Evolutionary conservation across 2,329 filamentous ascomycete genomes (phyloP).

Genomic region (Clonostachys byssicola): DNA sequence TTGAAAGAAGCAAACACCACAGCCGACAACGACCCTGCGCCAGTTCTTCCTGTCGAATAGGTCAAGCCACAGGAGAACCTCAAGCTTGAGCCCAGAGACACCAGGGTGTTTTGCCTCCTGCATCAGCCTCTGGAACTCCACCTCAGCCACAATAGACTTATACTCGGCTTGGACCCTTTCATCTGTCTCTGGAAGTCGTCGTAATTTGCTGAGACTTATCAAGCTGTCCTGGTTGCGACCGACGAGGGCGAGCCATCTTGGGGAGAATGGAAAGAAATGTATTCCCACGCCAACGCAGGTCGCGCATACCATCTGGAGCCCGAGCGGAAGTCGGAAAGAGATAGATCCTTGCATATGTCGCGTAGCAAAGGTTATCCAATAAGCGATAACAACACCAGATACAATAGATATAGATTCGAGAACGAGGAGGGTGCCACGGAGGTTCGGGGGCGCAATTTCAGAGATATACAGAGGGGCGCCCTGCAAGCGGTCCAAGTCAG

Average conservation of each 20-base stretch:
- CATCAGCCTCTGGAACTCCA: constrained; percentile 2
- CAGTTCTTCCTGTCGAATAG: constrained; percentile 38
- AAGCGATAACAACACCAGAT: constrained; percentile 17
- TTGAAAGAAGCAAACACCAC: constrained; percentile 35
- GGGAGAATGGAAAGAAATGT: constrained; percentile 62
- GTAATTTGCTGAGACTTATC: constrained; percentile 43
- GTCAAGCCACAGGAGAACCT: constrained; percentile 38
- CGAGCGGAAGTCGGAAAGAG: constrained; percentile 4
- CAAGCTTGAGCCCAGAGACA: constrained; percentile 17
- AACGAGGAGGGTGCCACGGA: constrained; percentile 38
- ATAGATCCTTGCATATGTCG: constrained; percentile 6
- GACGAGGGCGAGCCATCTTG: constrained; percentile 52
- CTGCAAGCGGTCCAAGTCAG: constrained; percentile 12
- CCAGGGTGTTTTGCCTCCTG: neutral
- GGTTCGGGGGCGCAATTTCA: constrained; percentile 41
- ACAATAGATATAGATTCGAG: constrained; percentile 16
- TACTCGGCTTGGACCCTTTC: constrained; percentile 9
- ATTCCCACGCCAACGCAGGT: constrained; percentile 18
- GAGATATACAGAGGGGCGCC: constrained; percentile 32
- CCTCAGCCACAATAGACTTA: constrained; percentile 8
- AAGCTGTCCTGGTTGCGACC: constrained; percentile 51
- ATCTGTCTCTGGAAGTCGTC: constrained; percentile 9
- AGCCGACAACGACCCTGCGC: constrained; percentile 30
- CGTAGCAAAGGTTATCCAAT: constrained; percentile 16
- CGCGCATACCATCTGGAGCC: constrained; percentile 3